A percentile compares a stretch with the other conserved stretches of the same genome.
phyloP scores from a whole-genome alignment of 1,139 yeast genomes.

The Candida pseudoviswanathii region DNA sequence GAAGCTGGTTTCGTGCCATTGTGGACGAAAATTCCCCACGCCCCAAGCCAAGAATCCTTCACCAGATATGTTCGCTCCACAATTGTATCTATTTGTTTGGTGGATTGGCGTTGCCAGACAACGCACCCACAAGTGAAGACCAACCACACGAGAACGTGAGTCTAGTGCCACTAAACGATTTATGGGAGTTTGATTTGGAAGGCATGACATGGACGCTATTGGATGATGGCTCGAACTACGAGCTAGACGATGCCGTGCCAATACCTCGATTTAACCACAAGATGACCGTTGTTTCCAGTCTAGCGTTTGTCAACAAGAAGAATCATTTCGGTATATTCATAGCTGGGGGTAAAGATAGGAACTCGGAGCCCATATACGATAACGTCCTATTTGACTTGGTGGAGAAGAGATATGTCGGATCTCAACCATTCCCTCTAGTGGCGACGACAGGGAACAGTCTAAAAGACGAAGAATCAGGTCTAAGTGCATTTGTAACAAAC shows the following conservation, averaged over 20 bases:
- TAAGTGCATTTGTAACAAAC: slow-evolving; percentile 20
- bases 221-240: slow-evolving; percentile 37
- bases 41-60: slow-evolving; percentile 62
- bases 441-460: slow-evolving; percentile 18
- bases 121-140: not conserved
- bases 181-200: slow-evolving; percentile 65
- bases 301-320: slow-evolving; percentile 43
- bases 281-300: slow-evolving; percentile 45
- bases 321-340: slow-evolving; percentile 58
- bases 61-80: slow-evolving; percentile 53
- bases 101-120: slow-evolving; percentile 47
- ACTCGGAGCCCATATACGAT: slow-evolving; percentile 41
- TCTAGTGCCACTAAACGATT: slow-evolving; percentile 56
- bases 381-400: slow-evolving; percentile 58
- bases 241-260: slow-evolving; percentile 32
- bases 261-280: slow-evolving; percentile 55
- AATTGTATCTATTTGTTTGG: slow-evolving; percentile 62
- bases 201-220: slow-evolving; percentile 54
- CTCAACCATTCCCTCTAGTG: slow-evolving; percentile 28
- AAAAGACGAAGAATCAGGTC: slow-evolving; percentile 16
- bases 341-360: slow-evolving; percentile 59
- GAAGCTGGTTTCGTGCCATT: slow-evolving; percentile 53
- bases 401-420: slow-evolving; percentile 46
- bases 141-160: slow-evolving; percentile 8
- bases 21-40: slow-evolving; percentile 14